A percentile compares a stretch with the other conserved stretches of the same genome.
Evolutionary conservation across 768 basidiomycete species (phyloP).

Genomic region (Tubosaeta sp.): DNA sequence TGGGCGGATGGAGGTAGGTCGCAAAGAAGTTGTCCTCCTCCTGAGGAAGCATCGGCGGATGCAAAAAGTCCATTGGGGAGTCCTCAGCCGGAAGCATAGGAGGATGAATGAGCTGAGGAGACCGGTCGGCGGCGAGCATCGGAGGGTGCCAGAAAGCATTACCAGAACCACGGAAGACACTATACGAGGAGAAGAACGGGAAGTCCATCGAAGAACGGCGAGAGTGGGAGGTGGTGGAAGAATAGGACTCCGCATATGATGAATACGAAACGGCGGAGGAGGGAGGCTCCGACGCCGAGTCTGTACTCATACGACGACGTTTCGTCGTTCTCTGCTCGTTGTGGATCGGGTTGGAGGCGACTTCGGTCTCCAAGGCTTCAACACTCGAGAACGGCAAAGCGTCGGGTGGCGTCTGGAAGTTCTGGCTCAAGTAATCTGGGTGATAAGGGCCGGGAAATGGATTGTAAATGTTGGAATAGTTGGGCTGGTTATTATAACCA

Average conservation of each 20-base stretch:
- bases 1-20: slow-evolving; percentile 52
- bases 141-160: slow-evolving; percentile 76
- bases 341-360: slow-evolving; percentile 3
- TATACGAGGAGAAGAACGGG: slow-evolving; percentile 54
- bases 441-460: slow-evolving; percentile 71
- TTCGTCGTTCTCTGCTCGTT: slow-evolving; percentile 47
- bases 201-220: slow-evolving; percentile 62
- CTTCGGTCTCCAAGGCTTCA: slow-evolving; percentile 45
- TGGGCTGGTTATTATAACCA: slow-evolving; percentile 26
- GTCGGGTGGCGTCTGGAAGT: slow-evolving; percentile 43
- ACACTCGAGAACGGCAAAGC: slow-evolving; percentile 51
- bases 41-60: slow-evolving; percentile 54
- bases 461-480: slow-evolving; percentile 35
- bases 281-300: slow-evolving; percentile 46
- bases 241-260: slow-evolving; percentile 60
- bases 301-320: slow-evolving; percentile 68
- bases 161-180: slow-evolving; percentile 51
- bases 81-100: slow-evolving; percentile 65
- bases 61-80: slow-evolving; percentile 69
- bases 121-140: slow-evolving; percentile 58
- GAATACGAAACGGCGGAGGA: slow-evolving; percentile 63
- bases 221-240: slow-evolving; percentile 54
- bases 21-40: slow-evolving; percentile 63
- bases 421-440: slow-evolving; percentile 62
- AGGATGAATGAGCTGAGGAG: slow-evolving; percentile 60